Conservation (phyloP, 2,329 filamentous ascomycete genomes). For the Aspergillus transmontanensis region DNA sequence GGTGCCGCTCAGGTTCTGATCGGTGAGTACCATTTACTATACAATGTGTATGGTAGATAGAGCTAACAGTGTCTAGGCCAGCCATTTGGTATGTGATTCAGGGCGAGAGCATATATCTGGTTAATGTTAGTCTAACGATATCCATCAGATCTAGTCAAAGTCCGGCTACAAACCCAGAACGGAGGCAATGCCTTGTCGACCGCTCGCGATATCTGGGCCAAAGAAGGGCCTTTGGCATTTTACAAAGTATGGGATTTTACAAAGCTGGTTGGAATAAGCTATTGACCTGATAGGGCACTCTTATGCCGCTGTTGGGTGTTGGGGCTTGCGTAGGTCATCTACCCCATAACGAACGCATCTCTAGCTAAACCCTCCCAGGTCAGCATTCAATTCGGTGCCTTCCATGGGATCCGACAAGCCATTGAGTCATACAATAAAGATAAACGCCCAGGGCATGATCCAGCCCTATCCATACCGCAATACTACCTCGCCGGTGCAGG, state of each 20-base stretch:
- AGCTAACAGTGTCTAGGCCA: constrained; percentile 49
- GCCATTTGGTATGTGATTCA: constrained; percentile 46
- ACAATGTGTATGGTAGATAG: constrained; percentile 2
- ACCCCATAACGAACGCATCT: not conserved
- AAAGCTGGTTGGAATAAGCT: not conserved
- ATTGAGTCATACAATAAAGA: constrained; percentile 70
- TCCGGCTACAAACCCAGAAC: constrained; percentile 88
- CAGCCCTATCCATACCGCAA: constrained; percentile 70
- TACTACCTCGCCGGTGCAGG: constrained; percentile 88
- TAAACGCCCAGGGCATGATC: not conserved
- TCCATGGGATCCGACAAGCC: constrained; percentile 80
- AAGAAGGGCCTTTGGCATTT: constrained; percentile 85
- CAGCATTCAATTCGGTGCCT: constrained; percentile 91
- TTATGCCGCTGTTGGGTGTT: constrained; percentile 88
- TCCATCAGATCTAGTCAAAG: constrained; percentile 85
- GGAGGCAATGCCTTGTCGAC: constrained; percentile 70
- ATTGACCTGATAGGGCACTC: constrained; percentile 66
- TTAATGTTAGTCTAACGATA: not conserved
- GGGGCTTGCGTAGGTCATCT: constrained; percentile 72
- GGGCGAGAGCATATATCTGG: not conserved
- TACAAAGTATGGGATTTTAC: constrained; percentile 61
- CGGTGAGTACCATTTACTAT: constrained; percentile 57
- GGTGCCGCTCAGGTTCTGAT: constrained; percentile 89
- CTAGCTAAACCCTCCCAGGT: constrained; percentile 38
- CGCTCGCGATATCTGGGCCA: constrained; percentile 75